Evolutionary conservation across 2,329 filamentous ascomycete species (phyloP), one percentile per base, ranked within the genome.

Genomic region (Aspergillus japonicus): DNA sequence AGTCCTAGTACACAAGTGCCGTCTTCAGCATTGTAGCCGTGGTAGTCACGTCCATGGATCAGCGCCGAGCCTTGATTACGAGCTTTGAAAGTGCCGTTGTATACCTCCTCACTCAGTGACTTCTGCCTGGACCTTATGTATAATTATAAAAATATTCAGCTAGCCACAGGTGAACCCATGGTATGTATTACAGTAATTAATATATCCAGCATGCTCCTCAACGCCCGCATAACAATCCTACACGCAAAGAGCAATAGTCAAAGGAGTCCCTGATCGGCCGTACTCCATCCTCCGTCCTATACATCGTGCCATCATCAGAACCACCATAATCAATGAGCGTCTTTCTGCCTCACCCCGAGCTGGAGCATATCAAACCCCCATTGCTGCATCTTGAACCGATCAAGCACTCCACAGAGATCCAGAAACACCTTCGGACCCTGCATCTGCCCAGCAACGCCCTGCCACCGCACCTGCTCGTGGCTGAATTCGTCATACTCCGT

Each of bases 281-380:
- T 44, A 19, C 39, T 19, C 39, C 39, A 16, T 44, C 39, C n/a
- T 6, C 4, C 6, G 39, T 8, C n/a, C 16, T 16, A 19, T 44
- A 7, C 39, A 44, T 44, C 39, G 16, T 19, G 2, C 5, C 39
- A 19, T 35, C 39, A 35, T 35, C 39, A 44, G 1, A 19, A 23
- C 31, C 11, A 51, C n/a, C 35, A 39, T 39, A 31, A 12, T 56
- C 21, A 48, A 47, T 59, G 35, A 31, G 48, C 29, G 12, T 55
- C 53, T 14, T 10, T 23, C 42, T 55, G 26, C 26, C 53, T 58
- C 42, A 61, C 59, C 8, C 59, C 59, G 6, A 50, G 24, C 31
- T 58, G 59, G 14, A 64, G 35, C 44, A 66, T 24, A n/a, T 61
- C 35, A 8, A 66, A 63, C 5, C 62, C 64, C 48, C 57, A 56